These are phyloP conservation scores for Nannizziopsis barbatae DNA, from an alignment of 2,329 filamentous ascomycete species.

Conservation along the genomic window DNA sequence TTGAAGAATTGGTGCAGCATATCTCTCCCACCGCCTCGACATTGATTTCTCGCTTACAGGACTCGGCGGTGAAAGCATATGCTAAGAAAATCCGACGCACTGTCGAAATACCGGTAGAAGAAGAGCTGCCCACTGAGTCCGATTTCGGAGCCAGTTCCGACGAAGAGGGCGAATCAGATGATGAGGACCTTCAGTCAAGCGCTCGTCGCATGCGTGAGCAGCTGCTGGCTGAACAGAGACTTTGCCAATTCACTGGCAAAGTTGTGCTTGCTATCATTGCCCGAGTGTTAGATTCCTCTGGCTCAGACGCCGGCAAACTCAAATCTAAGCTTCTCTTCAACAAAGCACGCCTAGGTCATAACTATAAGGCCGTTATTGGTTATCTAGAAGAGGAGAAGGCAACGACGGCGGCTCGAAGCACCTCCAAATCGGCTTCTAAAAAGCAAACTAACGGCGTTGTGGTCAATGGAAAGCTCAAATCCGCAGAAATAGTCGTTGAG, in stretches of 20 bases:
- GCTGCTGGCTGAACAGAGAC: conserved; percentile 68
- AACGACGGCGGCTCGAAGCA: conserved; percentile 9
- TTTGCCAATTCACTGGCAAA: conserved; percentile 78
- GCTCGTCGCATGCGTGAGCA: conserved; percentile 51
- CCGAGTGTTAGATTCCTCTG: conserved; percentile 57
- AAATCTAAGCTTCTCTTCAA: conserved; percentile 66
- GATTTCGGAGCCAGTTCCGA: conserved; percentile 46
- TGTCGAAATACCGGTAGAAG: conserved; percentile 28
- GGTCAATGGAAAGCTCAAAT: conserved; percentile 23
- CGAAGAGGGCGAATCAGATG: conserved; percentile 29
- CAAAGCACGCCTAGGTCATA: conserved; percentile 65
- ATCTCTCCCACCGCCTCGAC: conserved; percentile 52
- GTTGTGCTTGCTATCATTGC: conserved; percentile 70
- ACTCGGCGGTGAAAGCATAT: conserved; percentile 62
- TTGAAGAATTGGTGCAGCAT: conserved; percentile 56
- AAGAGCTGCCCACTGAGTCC: conserved; percentile 58
- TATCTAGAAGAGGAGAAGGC: conserved; percentile 62
- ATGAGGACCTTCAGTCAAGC: conserved; percentile 31
- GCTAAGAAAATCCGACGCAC: conserved; percentile 52
- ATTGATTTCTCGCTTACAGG: conserved; percentile 65
- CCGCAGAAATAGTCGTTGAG: conserved; percentile 35
- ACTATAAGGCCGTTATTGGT: conserved; percentile 72
- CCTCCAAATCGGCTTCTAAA: conserved; percentile 5
- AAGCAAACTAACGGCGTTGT: conserved; percentile 18
- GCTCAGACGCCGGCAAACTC: conserved; percentile 51